Evolutionary conservation across 352 stramenopile species (phyloP).

Genomic region (Phytophthora palmivora): DNA sequence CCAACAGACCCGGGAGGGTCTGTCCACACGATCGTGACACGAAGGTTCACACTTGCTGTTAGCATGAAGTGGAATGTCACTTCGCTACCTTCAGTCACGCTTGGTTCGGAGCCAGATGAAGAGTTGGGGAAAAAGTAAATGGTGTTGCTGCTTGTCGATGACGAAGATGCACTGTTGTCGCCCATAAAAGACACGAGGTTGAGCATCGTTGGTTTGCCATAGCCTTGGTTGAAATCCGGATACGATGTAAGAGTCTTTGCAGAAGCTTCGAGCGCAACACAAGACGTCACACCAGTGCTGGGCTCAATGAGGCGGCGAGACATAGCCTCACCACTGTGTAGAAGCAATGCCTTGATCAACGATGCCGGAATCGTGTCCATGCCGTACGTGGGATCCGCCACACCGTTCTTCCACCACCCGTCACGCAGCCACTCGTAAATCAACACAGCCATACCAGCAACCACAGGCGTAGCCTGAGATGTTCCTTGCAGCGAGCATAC

Average conservation of each 20-base stretch:
- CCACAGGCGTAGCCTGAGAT: conserved; percentile 84
- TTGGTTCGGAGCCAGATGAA: conserved; percentile 55
- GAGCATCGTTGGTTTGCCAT: conserved; percentile 73
- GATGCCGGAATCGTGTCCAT: conserved; percentile 64
- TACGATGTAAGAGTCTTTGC: conserved; percentile 45
- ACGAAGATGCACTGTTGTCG: conserved; percentile 17
- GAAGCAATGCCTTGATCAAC: conserved; percentile 85
- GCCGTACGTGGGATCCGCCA: conserved; percentile 60
- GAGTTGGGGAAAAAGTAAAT: conserved; percentile 69
- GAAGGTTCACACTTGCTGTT: conserved; percentile 56
- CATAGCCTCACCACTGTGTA: conserved; percentile 81
- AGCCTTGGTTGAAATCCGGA: conserved; percentile 79
- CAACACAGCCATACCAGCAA: conserved; percentile 80
- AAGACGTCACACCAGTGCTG: conserved; percentile 56
- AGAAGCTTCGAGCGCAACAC: conserved; percentile 50
- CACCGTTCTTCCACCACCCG: conserved; percentile 78
- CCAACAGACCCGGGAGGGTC: conserved; percentile 67
- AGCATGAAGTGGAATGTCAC: conserved; percentile 69
- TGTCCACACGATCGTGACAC: conserved; percentile 77
- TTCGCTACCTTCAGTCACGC: conserved; percentile 54
- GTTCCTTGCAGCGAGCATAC: conserved; percentile 75
- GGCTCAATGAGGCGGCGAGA: conserved; percentile 52
- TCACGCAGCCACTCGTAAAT: conserved; percentile 90
- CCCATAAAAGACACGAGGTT: conserved; percentile 63
- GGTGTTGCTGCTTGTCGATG: conserved; percentile 30